Base-by-base conservation (phyloP, 1,284 basidiomycete genomes). In the Earliella scabrosa region DNA sequence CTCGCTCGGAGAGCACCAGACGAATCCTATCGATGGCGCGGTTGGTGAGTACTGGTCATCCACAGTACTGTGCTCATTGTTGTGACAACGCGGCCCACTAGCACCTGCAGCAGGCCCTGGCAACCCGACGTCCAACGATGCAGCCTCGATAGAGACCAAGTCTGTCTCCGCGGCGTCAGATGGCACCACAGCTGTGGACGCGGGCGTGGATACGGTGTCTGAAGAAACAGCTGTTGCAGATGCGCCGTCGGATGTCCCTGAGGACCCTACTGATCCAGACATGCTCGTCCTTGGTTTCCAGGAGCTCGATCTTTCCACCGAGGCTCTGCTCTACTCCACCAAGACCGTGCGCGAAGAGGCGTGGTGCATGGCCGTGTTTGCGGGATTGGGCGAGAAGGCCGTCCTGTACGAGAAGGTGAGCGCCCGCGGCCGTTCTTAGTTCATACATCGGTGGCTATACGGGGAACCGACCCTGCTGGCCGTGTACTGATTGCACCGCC, bases 261-360 rank as follows among this genome's bases (percentile, higher is more conserved):
- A 56, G 8, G 71, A 75, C 20, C 68, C 77, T 32, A 58, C 63
- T 7, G 81, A 82, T 59, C 83, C 87, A 16, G 90, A 92, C 67
- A 59, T 92, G 11, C 68, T 90, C 23, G 84, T 88, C 11, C 68
- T 91, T 4, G 88, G 82, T 1, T 90, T 92, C 61, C 90, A 92
- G 69, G 90, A 92, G 65, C 72, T 92, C 2, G 90, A 92, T 67
- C 75, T 86, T 1, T 91, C 89, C 0, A 77, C 89, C 0, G 88
- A 89, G 68, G 88, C 90, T 8, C 73, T 92, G 50, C 67, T 92
- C 0, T 90, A 90, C 59, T 77, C 84, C 1, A 79, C 82, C 0
- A 82, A 80, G 39, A 83, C 83, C 0, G 62, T 74, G 6, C 80
- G 81, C 59, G 90, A 90, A 66, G 87, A 90, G 36, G 80, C 85